phyloP scores from a whole-genome alignment of 192 early-diverging fungal species.

The Coemansia sp. region DNA sequence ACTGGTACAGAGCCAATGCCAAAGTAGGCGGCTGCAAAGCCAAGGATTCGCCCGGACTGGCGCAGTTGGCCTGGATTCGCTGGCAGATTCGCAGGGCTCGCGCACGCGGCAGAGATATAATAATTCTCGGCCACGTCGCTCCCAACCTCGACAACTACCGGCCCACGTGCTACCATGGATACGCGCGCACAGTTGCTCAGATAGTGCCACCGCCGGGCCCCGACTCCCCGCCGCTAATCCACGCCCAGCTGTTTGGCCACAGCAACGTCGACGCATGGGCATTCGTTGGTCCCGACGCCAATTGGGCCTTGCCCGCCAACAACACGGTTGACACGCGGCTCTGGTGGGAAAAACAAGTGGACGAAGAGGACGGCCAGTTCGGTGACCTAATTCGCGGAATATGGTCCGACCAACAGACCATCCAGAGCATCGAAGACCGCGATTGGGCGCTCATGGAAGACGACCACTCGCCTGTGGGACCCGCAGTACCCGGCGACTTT shows the following conservation, averaged over 20 bases:
- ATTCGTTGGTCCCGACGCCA: constrained; percentile 53
- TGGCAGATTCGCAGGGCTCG: constrained; percentile 55
- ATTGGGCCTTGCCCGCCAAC: constrained; percentile 10
- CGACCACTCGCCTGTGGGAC: constrained; percentile 2
- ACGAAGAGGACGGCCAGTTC: constrained; percentile 40
- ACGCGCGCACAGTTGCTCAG: constrained; percentile 51
- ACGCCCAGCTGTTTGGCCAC: constrained; percentile 73
- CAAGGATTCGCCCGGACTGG: constrained; percentile 58
- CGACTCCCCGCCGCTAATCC: constrained; percentile 5
- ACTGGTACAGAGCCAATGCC: constrained; percentile 69
- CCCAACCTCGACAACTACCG: constrained; percentile 58
- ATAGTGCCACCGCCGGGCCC: constrained; percentile 15
- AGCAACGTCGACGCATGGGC: constrained; percentile 71
- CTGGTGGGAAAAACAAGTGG: constrained; percentile 42
- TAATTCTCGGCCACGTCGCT: constrained; percentile 67
- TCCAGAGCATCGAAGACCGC: not conserved
- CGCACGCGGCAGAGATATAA: constrained; percentile 51
- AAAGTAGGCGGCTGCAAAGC: constrained; percentile 62
- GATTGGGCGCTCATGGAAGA: constrained; percentile 39
- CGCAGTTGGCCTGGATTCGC: constrained; percentile 69
- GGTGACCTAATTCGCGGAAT: constrained; percentile 35
- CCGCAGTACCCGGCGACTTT: constrained; percentile 31
- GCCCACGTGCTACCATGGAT: constrained; percentile 51
- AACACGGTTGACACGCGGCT: constrained; percentile 5
- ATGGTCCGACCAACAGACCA: constrained; percentile 13